A percentile compares a stretch with the other conserved stretches of the same genome.
Conservation (phyloP, 192 early-diverging fungal genomes). For the Rhizoclosmatium sp. region DNA sequence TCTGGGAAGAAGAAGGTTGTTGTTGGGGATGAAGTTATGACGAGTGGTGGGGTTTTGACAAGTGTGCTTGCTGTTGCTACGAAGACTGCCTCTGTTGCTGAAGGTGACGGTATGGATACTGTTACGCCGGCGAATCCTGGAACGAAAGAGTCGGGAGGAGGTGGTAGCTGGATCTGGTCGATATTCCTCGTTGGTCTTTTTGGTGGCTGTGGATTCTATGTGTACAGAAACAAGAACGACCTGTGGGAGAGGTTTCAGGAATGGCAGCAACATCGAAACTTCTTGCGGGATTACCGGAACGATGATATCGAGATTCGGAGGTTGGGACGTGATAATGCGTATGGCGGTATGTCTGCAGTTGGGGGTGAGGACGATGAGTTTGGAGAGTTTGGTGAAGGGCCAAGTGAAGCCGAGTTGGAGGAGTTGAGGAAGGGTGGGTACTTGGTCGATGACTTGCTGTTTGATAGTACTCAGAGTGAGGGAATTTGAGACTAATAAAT, state of each 20-base stretch:
- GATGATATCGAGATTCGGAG: conserved; percentile 38
- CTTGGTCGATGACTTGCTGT: conserved; percentile 32
- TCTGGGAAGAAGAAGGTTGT: background rate
- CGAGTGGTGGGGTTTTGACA: background rate
- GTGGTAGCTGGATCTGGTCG: background rate
- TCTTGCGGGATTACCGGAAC: background rate
- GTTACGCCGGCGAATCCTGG: background rate
- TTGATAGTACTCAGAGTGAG: conserved; percentile 17
- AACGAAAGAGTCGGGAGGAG: background rate
- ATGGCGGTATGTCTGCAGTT: background rate
- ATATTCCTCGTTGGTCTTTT: background rate
- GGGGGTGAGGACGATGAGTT: conserved; percentile 16
- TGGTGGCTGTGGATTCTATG: background rate
- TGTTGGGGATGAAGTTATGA: background rate
- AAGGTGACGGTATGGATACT: too few species aligned
- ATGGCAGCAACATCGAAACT: conserved; percentile 21
- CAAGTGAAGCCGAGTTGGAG: conserved; percentile 47
- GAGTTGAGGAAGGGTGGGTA: conserved; percentile 37
- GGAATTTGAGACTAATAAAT: conserved; percentile 1
- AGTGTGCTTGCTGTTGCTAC: too few species aligned
- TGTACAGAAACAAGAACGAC: conserved; percentile 1
- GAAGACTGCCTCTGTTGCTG: too few species aligned
- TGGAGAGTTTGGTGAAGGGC: conserved; percentile 38
- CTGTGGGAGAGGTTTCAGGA: background rate
- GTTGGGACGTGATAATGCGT: background rate